Percentiles rank a stretch among this genome's conserved stretches.
phyloP scores from a whole-genome alignment of 2,329 filamentous ascomycete genomes.

The Aspergillus sp. region DNA sequence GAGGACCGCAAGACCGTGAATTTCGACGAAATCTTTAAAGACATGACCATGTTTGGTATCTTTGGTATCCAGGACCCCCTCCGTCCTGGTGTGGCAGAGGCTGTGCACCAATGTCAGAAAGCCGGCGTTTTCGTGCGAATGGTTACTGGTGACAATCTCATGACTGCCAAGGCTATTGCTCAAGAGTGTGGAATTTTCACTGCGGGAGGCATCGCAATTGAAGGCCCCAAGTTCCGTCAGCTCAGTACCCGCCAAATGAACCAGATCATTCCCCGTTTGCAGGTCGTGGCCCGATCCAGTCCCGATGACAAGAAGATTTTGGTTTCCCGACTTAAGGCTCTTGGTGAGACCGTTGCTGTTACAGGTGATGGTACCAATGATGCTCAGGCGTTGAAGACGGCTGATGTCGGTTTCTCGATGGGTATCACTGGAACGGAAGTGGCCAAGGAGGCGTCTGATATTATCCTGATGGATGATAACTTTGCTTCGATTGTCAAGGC shows the following conservation, averaged over 20 bases:
- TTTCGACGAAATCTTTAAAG: constrained; percentile 60
- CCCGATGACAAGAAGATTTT: constrained; percentile 71
- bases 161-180: constrained; percentile 73
- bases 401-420: constrained; percentile 81
- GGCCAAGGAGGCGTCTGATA: constrained; percentile 76
- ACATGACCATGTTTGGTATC: constrained; percentile 62
- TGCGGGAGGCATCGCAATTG: constrained; percentile 63
- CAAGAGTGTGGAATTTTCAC: constrained; percentile 70
- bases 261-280: constrained; percentile 60
- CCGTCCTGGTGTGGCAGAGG: constrained; percentile 65
- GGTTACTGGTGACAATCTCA: constrained; percentile 77
- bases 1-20: constrained; percentile 56
- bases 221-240: constrained; percentile 71
- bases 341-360: constrained; percentile 71
- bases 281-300: constrained; percentile 66
- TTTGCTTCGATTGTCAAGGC: constrained; percentile 82
- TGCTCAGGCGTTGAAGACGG: constrained; percentile 71
- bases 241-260: constrained; percentile 59
- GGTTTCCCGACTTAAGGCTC: constrained; percentile 63
- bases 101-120: constrained; percentile 64
- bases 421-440: constrained; percentile 77
- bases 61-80: constrained; percentile 79
- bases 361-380: constrained; percentile 82
- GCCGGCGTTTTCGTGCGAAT: constrained; percentile 76
- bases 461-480: constrained; percentile 83